Evolutionary conservation across 73 alveolate genomes (phyloP).

Genomic region (Tetrahymena elliotti): DNA sequence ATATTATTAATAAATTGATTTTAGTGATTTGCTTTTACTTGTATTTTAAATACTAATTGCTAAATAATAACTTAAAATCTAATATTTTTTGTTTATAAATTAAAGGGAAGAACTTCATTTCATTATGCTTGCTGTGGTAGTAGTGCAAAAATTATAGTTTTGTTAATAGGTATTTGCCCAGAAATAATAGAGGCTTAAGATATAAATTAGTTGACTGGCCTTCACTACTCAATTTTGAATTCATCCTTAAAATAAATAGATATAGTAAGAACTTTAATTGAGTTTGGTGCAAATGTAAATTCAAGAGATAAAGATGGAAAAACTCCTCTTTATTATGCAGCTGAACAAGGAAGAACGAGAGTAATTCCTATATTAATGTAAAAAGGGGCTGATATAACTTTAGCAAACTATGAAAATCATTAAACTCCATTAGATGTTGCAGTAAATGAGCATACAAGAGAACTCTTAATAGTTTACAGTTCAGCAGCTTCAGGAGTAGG

Average conservation of each 20-base stretch:
- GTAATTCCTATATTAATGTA: constrained; percentile 56
- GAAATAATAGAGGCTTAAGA: background rate
- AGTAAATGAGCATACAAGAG: constrained; percentile 37
- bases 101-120: background rate
- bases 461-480: constrained; percentile 2
- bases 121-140: background rate
- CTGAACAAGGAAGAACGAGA: constrained; percentile 58
- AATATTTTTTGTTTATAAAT: background rate
- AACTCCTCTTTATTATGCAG: constrained; percentile 63
- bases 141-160: background rate
- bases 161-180: background rate
- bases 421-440: constrained; percentile 68
- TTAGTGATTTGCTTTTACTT: no score
- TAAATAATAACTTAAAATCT: no score
- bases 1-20: no score
- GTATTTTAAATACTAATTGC: no score
- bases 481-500: constrained; percentile 9
- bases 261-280: constrained; percentile 48
- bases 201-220: constrained; percentile 24
- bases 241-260: constrained; percentile 45
- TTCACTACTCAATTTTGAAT: constrained; percentile 62
- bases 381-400: constrained; percentile 58
- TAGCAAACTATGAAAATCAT: constrained; percentile 36
- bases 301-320: constrained; percentile 67
- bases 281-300: constrained; percentile 54